A percentile compares a stretch with the other conserved stretches of the same genome.
These are phyloP conservation scores for Podospora pseudopauciseta DNA, from an alignment of 495 filamentous ascomycete species.

Conservation along the genomic window DNA sequence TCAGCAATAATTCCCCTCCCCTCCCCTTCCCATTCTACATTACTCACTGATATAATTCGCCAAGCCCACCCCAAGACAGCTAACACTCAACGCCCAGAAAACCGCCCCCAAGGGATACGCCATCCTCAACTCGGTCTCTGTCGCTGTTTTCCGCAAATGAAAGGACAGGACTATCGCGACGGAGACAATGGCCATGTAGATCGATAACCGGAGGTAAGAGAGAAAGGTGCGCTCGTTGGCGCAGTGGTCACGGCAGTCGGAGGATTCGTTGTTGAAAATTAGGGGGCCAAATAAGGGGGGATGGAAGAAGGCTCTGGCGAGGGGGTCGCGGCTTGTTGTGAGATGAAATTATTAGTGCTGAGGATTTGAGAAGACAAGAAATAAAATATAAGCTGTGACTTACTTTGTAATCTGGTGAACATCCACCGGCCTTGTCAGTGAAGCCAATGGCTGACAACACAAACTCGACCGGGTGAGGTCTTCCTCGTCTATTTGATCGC, in stretches of 20 bases:
- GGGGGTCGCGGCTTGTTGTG: not conserved
- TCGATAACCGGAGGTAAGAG: constrained; percentile 85
- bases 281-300: constrained; percentile 72
- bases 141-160: constrained; percentile 74
- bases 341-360: not conserved
- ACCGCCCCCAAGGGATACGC: constrained; percentile 79
- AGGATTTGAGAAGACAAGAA: not conserved
- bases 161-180: constrained; percentile 90
- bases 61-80: constrained; percentile 70
- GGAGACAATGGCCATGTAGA: constrained; percentile 87
- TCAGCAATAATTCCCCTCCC: not conserved
- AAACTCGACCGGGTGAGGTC: not conserved
- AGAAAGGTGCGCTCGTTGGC: constrained; percentile 84
- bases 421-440: not conserved
- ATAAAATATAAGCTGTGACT: not conserved
- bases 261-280: constrained; percentile 81
- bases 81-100: constrained; percentile 79
- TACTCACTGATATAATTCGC: constrained; percentile 71
- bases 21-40: not conserved
- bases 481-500: constrained; percentile 8
- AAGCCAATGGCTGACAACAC: not conserved
- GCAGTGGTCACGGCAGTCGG: constrained; percentile 83
- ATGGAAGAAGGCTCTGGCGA: constrained; percentile 51
- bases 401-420: not conserved
- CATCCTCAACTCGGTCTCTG: constrained; percentile 65